These are phyloP conservation scores for Sporothrix luriei DNA, from an alignment of 2,329 filamentous ascomycete genomes.

Conservation along the genomic window DNA sequence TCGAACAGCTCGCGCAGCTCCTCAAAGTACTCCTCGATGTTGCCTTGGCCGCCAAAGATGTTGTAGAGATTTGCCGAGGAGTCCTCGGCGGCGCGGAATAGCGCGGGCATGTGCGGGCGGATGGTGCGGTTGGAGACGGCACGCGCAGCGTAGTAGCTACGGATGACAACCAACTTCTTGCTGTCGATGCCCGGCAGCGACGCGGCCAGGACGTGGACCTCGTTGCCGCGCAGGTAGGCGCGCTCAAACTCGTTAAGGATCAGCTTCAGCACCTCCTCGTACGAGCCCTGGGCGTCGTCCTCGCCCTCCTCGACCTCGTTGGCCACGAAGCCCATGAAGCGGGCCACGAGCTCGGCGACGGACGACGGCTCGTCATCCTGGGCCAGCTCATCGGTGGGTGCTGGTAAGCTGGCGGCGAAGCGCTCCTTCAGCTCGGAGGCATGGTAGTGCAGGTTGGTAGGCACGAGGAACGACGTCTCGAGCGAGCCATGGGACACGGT, in stretches of 20 bases:
- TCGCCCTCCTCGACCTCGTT: constrained; percentile 89
- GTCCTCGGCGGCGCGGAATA: constrained; percentile 85
- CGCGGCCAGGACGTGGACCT: constrained; percentile 88
- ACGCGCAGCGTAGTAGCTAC: constrained; percentile 89
- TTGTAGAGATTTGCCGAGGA: constrained; percentile 83
- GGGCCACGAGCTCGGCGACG: constrained; percentile 83
- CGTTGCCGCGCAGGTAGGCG: constrained; percentile 90
- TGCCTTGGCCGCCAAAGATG: constrained; percentile 95
- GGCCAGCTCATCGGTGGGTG: constrained; percentile 93
- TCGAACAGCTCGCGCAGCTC: constrained; percentile 89
- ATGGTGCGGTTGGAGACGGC: constrained; percentile 81
- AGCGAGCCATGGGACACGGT: constrained; percentile 90
- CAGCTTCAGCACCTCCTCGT: constrained; percentile 89
- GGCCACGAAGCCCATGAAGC: constrained; percentile 90
- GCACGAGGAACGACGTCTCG: constrained; percentile 93
- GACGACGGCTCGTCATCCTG: constrained; percentile 99
- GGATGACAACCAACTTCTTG: constrained; percentile 89
- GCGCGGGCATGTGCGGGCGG: constrained; percentile 88
- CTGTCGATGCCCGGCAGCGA: constrained; percentile 83
- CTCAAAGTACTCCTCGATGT: constrained; percentile 99
- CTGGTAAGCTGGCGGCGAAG: constrained; percentile 81
- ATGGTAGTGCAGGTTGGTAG: constrained; percentile 93
- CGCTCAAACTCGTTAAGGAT: constrained; percentile 96
- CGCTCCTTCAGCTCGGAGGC: constrained; percentile 91
- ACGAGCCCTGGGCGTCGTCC: constrained; percentile 83